Base-by-base conservation (phyloP, 345 rosid species). In the Bretschneidera sinensis region DNA sequence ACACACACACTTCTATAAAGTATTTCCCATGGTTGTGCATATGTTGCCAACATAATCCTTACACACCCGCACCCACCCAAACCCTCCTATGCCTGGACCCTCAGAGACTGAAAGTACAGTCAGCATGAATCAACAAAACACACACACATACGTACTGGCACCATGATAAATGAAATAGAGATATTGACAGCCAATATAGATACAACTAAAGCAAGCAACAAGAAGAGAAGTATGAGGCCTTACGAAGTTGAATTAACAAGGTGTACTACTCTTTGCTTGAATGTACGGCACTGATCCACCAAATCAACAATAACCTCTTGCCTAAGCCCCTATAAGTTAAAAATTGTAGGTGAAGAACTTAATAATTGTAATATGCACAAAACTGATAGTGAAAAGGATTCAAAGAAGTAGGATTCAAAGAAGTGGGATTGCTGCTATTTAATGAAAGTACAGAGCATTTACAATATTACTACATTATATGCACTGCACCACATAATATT, bases 241-340 rank as follows among this genome's bases (percentile, higher is more conserved):
- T 81, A 95, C 98, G 90, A 64, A 67, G 99, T 86, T 23, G 99
- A 95, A 81, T 95, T 91, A 55, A 91, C 99, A 60, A 95, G 90
- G 76, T 95, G 99, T 61, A 95, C 98, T 49, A 88, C 96, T 78
- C 99, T 85, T 78, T 88, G 96, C 74, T 95, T 95, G 84, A 85
- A 95, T 9, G 91, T 78, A 51, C 95, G 96, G 64, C 99, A 95
- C 70, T 95, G 99, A 7, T 85, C 98, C 76, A 95, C 98, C 76
- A 95, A 77, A 76, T 95, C 99, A 59, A 88, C 86, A 69, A 95
- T 85, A 67, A 91, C 98, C 71, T 95, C 99, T 82, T 95, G 96
- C 81, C 88, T 84, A 63, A 95, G 76, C 25, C 89, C 98, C 99
- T 91, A 75, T 51, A 71, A 62, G 65, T 69, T 66, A 53, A 25